Evolutionary conservation across 257 asterid genomes (phyloP), one percentile per base, ranked within the genome.

Genomic region (Scutellaria barbata): DNA sequence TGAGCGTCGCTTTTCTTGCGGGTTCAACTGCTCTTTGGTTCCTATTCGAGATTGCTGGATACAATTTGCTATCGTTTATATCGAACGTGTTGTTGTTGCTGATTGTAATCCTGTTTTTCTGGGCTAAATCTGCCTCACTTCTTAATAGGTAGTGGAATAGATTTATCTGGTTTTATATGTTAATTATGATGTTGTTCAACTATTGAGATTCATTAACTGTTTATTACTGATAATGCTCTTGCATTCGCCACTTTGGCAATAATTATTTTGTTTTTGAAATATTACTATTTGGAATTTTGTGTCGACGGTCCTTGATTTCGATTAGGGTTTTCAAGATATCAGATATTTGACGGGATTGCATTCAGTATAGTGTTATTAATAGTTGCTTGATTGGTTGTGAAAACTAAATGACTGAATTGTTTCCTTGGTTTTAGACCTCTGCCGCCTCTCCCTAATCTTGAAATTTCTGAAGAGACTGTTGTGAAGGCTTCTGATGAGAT

Each of bases 91-190:
- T 95, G 43, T 72, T 89, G 85, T 80, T 92, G 80, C 96, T 89
- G 14, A 89, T 88, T 41, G 73, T 85, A n/a, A 89, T 95, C 76
- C 81, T 95, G 63, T 95, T 89, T 82, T 72, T 80, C 68, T 95
- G 98, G 99, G 95, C 98, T 63, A 95, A 89, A 87, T 92, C 97
- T 60, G 98, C 99, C 4, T 80, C 93, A 11, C 86, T 92, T 87
- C 95, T 95, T 37, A 95, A 87, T 69, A 88, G 99, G 99, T 95
- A 87, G 55, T 71, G 9, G 7, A 17, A 11, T 74, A 17, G 39
- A 55, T 48, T 6, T 39, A 54, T 65, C 47, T 39, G 14, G 42
- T 61, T 58, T 72, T 74, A 12, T 62, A 11, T 58, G 51, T n/a
- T 37, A 16, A 14, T 35, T 55, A 10, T 22, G 37, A 25, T 55